Evolutionary conservation across 73 alveolate genomes (phyloP).

Genomic region (Tetrahymena thermophila): DNA sequence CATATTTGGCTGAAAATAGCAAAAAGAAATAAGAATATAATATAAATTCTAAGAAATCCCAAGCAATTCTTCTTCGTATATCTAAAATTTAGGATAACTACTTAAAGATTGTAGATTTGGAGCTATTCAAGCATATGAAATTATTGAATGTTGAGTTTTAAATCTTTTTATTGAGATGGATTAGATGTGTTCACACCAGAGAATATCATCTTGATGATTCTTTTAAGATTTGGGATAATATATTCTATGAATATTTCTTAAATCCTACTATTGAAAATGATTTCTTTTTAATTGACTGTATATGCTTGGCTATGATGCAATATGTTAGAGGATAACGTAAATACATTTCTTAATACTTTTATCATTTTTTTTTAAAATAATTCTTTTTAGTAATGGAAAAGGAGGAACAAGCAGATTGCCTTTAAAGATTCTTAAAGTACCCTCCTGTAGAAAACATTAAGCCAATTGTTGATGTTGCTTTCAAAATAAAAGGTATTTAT

Average conservation of each 20-base stretch:
- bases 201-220: slow-evolving; percentile 34
- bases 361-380: neutral
- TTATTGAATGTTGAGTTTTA: slow-evolving; percentile 32
- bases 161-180: slow-evolving; percentile 40
- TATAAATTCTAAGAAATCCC: slow-evolving; percentile 10
- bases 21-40: slow-evolving; percentile 22
- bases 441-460: slow-evolving; percentile 18
- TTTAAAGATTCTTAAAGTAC: slow-evolving; percentile 33
- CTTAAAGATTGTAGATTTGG: slow-evolving; percentile 26
- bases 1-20: slow-evolving; percentile 25
- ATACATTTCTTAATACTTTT: neutral
- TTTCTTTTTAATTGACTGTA: slow-evolving; percentile 20
- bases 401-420: slow-evolving; percentile 27
- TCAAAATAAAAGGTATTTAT: neutral
- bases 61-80: slow-evolving; percentile 32
- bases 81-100: slow-evolving; percentile 24
- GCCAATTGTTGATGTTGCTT: slow-evolving; percentile 7
- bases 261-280: neutral
- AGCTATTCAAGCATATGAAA: slow-evolving; percentile 31
- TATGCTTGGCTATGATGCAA: slow-evolving; percentile 34
- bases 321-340: slow-evolving; percentile 23
- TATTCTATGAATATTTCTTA: slow-evolving; percentile 14
- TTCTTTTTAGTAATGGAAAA: slow-evolving; percentile 19
- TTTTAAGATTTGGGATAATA: slow-evolving; percentile 39
- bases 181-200: slow-evolving; percentile 44